These are phyloP conservation scores for Aspergillus piperis DNA, from an alignment of 2,329 filamentous ascomycete genomes.

Conservation along the genomic window DNA sequence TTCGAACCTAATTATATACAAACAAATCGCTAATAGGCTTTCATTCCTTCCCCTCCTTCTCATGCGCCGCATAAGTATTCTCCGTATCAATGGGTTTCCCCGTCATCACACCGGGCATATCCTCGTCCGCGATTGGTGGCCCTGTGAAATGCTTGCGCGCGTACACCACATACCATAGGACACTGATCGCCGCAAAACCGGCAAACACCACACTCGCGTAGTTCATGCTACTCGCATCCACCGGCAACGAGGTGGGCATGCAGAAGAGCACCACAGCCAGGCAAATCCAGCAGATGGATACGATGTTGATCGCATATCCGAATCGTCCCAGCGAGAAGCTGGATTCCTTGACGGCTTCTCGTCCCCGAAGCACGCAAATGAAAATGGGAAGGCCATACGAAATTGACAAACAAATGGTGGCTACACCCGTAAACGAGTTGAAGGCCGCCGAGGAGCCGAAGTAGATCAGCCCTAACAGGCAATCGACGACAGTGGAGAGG, in stretches of 20 bases:
- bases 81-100: slow-evolving; percentile 37
- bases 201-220: slow-evolving; percentile 68
- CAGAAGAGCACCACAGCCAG: slow-evolving; percentile 73
- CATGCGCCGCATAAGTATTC: slow-evolving; percentile 25
- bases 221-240: slow-evolving; percentile 62
- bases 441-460: slow-evolving; percentile 77
- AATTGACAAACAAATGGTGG: slow-evolving; percentile 74
- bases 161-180: slow-evolving; percentile 64
- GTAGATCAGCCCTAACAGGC: slow-evolving; percentile 74
- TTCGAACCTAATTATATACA: neutral
- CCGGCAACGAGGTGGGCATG: slow-evolving; percentile 67
- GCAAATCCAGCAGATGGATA: slow-evolving; percentile 70
- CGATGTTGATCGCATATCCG: slow-evolving; percentile 67
- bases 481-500: slow-evolving; percentile 68
- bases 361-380: slow-evolving; percentile 66
- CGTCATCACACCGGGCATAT: slow-evolving; percentile 34
- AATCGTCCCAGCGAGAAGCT: slow-evolving; percentile 69
- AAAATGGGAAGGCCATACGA: slow-evolving; percentile 77
- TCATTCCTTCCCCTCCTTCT: slow-evolving; percentile 13
- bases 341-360: slow-evolving; percentile 66
- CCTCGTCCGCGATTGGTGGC: slow-evolving; percentile 46
- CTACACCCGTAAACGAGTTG: slow-evolving; percentile 76
- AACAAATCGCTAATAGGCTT: neutral
- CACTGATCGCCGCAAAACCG: slow-evolving; percentile 61
- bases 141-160: slow-evolving; percentile 66